Base-by-base conservation (phyloP, 495 filamentous ascomycete genomes). In the Oidiodendron maius region DNA sequence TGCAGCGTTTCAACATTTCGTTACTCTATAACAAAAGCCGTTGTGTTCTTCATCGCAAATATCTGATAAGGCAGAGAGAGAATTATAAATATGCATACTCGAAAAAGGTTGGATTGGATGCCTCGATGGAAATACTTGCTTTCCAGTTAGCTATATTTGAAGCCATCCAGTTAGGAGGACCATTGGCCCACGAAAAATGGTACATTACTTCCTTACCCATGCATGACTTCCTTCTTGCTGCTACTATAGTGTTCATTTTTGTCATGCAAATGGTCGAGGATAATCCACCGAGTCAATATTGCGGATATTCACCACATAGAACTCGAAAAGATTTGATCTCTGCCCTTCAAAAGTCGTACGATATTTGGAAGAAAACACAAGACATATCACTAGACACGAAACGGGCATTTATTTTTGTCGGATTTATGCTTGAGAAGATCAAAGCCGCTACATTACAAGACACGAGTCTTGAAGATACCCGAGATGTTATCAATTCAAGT, bases 21-120 rank as follows among this genome's bases (percentile, higher is more conserved):
- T 61, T 89, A 3, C 64, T 89, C 13, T 89, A 84, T 56, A 77
- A 86, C 48, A 89, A 88, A 56, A 69, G 75, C n/a, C 75, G 84
- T 23, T 83, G 80, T 39, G 78, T 90, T 12, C 68, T 91, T 22
- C 87, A 91, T 58, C 78, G 86, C 4, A 76, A 79, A 41, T 90
- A 85, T 60, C 68, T 89, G 18, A 71, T 69, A 16, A 72, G 79
- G 48, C 70, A 70, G 4, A 66, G 74, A 8, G 65, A 67, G 24
- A 75, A 79, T 51, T 71, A 71, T 30, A 75, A 87, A 26, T 86
- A 82, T 52, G 69, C 75, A 2, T 83, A 85, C 59, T 90, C 86
- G 4, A 72, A 84, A 34, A 71, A 72, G 22, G 72, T 73, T 1
- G 87, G 83, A 55, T 70, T 91, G 11, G 78, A 81, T 25, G 82